phyloP scores from a whole-genome alignment of 2,329 filamentous ascomycete genomes.

The Phoma herbarum region DNA sequence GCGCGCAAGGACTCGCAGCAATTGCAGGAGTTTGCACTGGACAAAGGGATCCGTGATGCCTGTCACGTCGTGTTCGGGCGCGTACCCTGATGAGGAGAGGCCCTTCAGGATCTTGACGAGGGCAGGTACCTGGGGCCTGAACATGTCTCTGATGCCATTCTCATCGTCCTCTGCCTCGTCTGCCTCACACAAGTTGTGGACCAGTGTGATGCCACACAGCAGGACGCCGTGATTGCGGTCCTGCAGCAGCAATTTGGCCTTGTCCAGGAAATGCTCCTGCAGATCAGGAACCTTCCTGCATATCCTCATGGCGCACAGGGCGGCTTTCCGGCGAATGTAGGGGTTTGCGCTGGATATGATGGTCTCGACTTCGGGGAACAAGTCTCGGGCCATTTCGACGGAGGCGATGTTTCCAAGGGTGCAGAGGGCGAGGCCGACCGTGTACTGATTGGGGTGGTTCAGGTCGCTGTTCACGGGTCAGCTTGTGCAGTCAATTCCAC shows the following conservation, averaged over 20 bases:
- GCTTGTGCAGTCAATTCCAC: slow-evolving; percentile 1
- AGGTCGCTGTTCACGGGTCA: slow-evolving; percentile 73
- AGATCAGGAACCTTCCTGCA: slow-evolving; percentile 97
- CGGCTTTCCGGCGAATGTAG: slow-evolving; percentile 97
- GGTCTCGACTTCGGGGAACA: slow-evolving; percentile 94
- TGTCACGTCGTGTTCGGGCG: slow-evolving; percentile 96
- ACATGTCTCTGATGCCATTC: slow-evolving; percentile 88
- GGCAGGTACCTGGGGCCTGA: slow-evolving; percentile 82
- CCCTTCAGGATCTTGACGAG: slow-evolving; percentile 92
- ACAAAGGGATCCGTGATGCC: slow-evolving; percentile 98
- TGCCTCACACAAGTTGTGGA: slow-evolving; percentile 91
- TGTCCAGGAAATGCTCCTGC: slow-evolving; percentile 96
- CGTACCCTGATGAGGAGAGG: slow-evolving; percentile 92
- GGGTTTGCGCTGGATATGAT: slow-evolving; percentile 93
- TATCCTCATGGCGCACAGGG: slow-evolving; percentile 98
- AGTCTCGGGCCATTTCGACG: slow-evolving; percentile 95
- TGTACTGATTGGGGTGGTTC: slow-evolving; percentile 97
- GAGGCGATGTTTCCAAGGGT: slow-evolving; percentile 98
- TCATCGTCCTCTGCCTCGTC: slow-evolving; percentile 94
- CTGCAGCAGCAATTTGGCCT: slow-evolving; percentile 84
- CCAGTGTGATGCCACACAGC: slow-evolving; percentile 88
- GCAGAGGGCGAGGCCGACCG: slow-evolving; percentile 94
- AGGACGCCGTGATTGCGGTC: slow-evolving; percentile 97
- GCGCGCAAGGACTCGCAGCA: slow-evolving; percentile 85
- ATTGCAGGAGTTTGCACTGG: slow-evolving; percentile 91